Base-by-base conservation (phyloP, 768 basidiomycete genomes). In the Russula sp. region DNA sequence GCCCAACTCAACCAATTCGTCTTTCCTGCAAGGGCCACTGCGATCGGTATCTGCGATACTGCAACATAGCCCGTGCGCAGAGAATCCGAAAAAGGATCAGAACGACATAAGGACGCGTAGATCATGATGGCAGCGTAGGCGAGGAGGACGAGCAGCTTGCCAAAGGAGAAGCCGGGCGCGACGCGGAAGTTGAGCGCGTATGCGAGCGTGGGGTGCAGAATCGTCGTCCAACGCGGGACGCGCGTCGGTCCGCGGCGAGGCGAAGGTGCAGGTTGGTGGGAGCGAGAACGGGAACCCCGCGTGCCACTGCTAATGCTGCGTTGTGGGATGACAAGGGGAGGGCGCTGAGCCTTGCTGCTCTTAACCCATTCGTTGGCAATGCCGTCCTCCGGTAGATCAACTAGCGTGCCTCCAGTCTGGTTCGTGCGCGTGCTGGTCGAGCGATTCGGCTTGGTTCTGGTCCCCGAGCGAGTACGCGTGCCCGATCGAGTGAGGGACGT, bases 1-100 rank as follows among this genome's bases (percentile, higher is more conserved):
- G 78, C 61, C 63, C 76, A 71, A 18, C 77, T 74, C 18, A 83
- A 52, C 16, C 78, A 50, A 60, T 78, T 81, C 68, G 83, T 83
- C 75, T 84, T 85, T 22, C 79, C 78, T 2, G 78, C 80, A 5
- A 83, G 75, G 4, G 74, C 66, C 62, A 79, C 75, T 9, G 81
- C 74, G 30, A 79, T 66, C 5, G 81, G 81, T 18, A 83, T 73
- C 67, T 82, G 80, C 7, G 80, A 78, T 56, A 78, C 72, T 20
- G 75, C 76, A 5, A 82, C 72, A 48, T 70, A 71, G 24, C 75
- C 79, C 30, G 68, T 68, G 18, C 80, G 74, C 24, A 69, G 2
- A 9, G 73, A 68, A 53, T 78, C 72, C 9, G 68, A 64, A 64
- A 81, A 76, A 3, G 76, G 75, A 49, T 76, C 71, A 50, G 74